Conservation (phyloP, 1,139 yeast species). For the Wickerhamomyces sp. region DNA sequence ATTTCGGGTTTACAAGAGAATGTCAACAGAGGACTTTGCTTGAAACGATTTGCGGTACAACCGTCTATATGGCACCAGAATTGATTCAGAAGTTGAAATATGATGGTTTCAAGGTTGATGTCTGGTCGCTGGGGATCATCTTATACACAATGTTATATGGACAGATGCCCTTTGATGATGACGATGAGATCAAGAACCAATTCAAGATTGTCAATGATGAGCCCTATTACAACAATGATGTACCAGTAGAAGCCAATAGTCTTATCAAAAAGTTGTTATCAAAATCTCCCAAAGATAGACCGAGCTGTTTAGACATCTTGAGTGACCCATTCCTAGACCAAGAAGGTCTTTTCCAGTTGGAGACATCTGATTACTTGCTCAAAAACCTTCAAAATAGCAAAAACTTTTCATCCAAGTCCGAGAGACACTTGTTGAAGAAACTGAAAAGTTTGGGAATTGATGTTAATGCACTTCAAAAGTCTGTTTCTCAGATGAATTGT, state of each 20-base stretch:
- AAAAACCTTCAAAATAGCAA: conserved; percentile 34
- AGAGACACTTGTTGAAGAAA: conserved; percentile 59
- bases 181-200: conserved; percentile 59
- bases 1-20: conserved; percentile 93
- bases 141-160: conserved; percentile 86
- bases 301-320: conserved; percentile 56
- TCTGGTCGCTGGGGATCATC: conserved; percentile 94
- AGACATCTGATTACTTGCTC: conserved; percentile 37
- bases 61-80: conserved; percentile 97
- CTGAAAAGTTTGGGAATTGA: conserved; percentile 65
- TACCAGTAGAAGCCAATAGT: conserved; percentile 44
- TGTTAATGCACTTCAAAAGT: conserved; percentile 53
- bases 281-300: conserved; percentile 66
- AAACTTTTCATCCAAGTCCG: conserved; percentile 55
- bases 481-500: conserved; percentile 58
- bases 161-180: conserved; percentile 86
- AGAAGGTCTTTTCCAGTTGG: conserved; percentile 38
- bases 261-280: conserved; percentile 51
- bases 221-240: conserved; percentile 48
- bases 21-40: conserved; percentile 52
- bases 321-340: conserved; percentile 56
- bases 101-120: conserved; percentile 78
- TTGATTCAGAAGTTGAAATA: conserved; percentile 63
- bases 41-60: conserved; percentile 89
- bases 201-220: conserved; percentile 58